phyloP scores from a whole-genome alignment of 371 early-diverging fungal genomes.

The Syncephalastrum monosporum region DNA sequence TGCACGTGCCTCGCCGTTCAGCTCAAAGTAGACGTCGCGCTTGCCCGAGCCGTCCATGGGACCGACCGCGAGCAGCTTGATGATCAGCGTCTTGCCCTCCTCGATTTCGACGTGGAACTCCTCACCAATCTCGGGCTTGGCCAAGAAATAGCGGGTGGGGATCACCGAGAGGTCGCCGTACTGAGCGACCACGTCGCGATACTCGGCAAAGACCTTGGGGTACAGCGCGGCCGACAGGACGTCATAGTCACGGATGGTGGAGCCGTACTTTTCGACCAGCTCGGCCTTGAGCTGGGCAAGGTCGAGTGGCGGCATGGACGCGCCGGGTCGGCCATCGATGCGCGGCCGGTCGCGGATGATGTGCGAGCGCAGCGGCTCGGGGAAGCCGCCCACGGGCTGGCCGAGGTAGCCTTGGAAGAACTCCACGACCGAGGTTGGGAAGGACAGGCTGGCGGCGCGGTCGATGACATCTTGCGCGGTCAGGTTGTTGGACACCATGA shows the following conservation, averaged over 20 bases:
- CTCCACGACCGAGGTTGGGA: slow-evolving; percentile 93
- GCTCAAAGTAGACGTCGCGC: slow-evolving; percentile 92
- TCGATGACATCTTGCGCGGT: slow-evolving; percentile 73
- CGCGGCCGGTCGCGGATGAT: slow-evolving; percentile 77
- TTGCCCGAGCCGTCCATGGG: slow-evolving; percentile 75
- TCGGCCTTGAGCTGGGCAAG: slow-evolving; percentile 67
- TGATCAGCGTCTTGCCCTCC: slow-evolving; percentile 86
- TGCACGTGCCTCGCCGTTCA: slow-evolving; percentile 93
- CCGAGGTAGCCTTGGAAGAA: slow-evolving; percentile 96
- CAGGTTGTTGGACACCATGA: slow-evolving; percentile 90
- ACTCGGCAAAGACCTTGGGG: slow-evolving; percentile 94
- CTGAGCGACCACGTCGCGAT: slow-evolving; percentile 63
- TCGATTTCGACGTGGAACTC: slow-evolving; percentile 87
- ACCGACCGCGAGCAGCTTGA: slow-evolving; percentile 87
- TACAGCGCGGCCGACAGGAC: slow-evolving; percentile 86
- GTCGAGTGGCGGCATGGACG: slow-evolving; percentile 76
- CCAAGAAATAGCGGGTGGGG: slow-evolving; percentile 89
- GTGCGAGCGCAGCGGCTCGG: slow-evolving; percentile 81
- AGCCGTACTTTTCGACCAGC: slow-evolving; percentile 73
- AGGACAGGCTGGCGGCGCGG: slow-evolving; percentile 74
- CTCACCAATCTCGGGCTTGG: slow-evolving; percentile 82
- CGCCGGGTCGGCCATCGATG: slow-evolving; percentile 88
- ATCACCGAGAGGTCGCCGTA: slow-evolving; percentile 86
- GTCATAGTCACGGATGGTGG: slow-evolving; percentile 78
- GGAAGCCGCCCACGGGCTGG: slow-evolving; percentile 93